These are phyloP conservation scores for Paecilomyces sp. DNA, from an alignment of 2,329 filamentous ascomycete genomes.

Conservation along the genomic window DNA sequence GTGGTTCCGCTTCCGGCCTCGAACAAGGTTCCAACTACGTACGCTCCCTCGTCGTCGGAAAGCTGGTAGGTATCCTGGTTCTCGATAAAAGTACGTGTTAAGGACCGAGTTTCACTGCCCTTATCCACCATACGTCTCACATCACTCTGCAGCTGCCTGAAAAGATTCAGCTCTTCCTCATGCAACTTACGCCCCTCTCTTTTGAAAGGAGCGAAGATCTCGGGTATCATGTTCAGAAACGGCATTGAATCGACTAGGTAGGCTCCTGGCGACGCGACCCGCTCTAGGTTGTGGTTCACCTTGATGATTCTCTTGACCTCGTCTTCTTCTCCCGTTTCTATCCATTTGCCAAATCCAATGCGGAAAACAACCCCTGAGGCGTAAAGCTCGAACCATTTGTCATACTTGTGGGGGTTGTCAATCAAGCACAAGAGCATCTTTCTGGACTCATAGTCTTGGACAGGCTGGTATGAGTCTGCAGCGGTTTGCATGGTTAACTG, in stretches of 20 bases:
- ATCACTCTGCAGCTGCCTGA: constrained; percentile 23
- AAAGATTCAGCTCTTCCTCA: constrained; percentile 17
- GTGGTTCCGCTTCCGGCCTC: constrained; percentile 25
- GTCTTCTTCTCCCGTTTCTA: constrained; percentile 26
- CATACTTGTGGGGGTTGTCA: constrained; percentile 21
- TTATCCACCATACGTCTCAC: constrained; percentile 17
- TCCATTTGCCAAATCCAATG: constrained; percentile 26
- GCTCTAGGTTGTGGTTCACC: constrained; percentile 28
- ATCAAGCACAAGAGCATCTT: constrained; percentile 23
- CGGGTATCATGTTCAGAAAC: constrained; percentile 18
- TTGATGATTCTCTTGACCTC: constrained; percentile 23
- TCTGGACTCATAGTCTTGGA: constrained; percentile 24
- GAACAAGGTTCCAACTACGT: constrained; percentile 24
- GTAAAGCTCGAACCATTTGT: constrained; percentile 30
- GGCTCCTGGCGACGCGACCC: constrained; percentile 31
- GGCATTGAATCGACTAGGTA: constrained; percentile 28
- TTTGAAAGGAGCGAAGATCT: constrained; percentile 23
- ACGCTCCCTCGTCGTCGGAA: constrained; percentile 19
- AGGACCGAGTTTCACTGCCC: constrained; percentile 13
- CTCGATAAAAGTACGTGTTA: constrained; percentile 16
- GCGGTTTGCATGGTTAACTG: constrained; percentile 22
- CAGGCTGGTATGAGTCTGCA: constrained; percentile 20
- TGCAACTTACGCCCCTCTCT: constrained; percentile 17
- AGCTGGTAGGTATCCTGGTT: constrained; percentile 14
- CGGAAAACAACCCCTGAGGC: constrained; percentile 31